Evolutionary conservation across 148 eudicot species (phyloP).

Genomic region (Mesembryanthemum crystallinum): DNA sequence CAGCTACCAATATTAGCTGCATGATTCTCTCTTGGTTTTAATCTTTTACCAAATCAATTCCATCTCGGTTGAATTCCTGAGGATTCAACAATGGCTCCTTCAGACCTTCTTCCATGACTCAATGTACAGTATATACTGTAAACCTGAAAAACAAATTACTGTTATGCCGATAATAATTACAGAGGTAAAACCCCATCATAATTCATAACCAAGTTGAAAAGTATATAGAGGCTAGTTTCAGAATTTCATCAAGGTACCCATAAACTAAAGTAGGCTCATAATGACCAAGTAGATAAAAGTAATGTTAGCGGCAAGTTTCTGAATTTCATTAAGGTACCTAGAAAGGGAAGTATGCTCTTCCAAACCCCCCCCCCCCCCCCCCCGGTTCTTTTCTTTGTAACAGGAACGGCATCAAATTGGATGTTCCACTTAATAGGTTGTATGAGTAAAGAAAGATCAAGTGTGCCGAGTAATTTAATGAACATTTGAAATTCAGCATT

Average conservation of each 20-base stretch:
- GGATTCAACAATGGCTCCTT: constrained; percentile 57
- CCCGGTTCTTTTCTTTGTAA: too few relatives aligned
- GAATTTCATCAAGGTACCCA: neutral
- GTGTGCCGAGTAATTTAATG: neutral
- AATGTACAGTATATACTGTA: constrained; percentile 15
- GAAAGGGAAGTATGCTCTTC: too few relatives aligned
- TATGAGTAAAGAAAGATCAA: neutral
- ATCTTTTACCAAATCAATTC: constrained; percentile 65
- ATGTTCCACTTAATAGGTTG: neutral
- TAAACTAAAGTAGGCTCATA: too few relatives aligned
- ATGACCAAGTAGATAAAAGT: neutral
- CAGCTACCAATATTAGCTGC: neutral
- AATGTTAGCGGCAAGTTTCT: neutral
- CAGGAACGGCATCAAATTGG: too few relatives aligned
- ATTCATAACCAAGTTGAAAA: neutral
- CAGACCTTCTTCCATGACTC: constrained; percentile 53
- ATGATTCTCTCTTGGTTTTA: neutral
- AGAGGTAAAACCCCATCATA: neutral
- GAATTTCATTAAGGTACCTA: neutral
- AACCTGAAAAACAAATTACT: constrained; percentile 17
- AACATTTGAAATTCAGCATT: neutral
- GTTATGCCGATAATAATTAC: neutral
- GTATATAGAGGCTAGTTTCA: neutral
- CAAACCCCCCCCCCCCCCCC: too few relatives aligned
- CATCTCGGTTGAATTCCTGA: constrained; percentile 52